Evolutionary conservation across 306 rosid species (phyloP).

Genomic region (Senna tora): DNA sequence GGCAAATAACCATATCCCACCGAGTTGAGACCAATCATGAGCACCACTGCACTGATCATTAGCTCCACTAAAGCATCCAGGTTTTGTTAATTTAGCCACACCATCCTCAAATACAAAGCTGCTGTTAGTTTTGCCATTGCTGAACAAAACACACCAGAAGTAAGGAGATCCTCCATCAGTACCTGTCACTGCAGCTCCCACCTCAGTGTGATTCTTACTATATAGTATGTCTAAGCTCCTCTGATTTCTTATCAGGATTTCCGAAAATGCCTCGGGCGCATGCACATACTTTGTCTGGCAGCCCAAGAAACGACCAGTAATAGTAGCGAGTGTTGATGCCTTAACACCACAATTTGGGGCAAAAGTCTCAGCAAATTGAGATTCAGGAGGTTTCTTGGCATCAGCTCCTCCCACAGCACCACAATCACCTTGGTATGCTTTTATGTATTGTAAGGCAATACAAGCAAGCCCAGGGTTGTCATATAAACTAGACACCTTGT

Average conservation of each 20-base stretch:
- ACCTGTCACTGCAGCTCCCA: constrained; percentile 91
- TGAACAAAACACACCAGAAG: constrained; percentile 95
- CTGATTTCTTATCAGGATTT: constrained; percentile 62
- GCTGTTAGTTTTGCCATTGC: constrained; percentile 66
- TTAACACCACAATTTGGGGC: constrained; percentile 81
- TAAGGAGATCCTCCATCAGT: constrained; percentile 84
- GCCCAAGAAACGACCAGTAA: constrained; percentile 89
- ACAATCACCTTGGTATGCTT: constrained; percentile 78
- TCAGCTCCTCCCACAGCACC: constrained; percentile 81
- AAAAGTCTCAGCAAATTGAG: constrained; percentile 69
- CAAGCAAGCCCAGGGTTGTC: constrained; percentile 82
- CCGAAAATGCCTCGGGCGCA: constrained; percentile 75
- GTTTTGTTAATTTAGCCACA: constrained; percentile 60
- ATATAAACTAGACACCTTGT: constrained; percentile 39
- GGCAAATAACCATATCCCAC: constrained; percentile 40
- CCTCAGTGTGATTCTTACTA: constrained; percentile 75
- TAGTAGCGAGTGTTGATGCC: constrained; percentile 63
- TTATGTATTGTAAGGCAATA: constrained; percentile 88
- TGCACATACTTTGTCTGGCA: constrained; percentile 75
- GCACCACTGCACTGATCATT: constrained; percentile 59
- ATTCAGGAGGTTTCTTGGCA: constrained; percentile 83
- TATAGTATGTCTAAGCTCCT: constrained; percentile 77
- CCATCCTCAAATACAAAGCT: constrained; percentile 75
- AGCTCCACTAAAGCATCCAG: constrained; percentile 97
- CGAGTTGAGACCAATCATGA: constrained; percentile 45